phyloP scores from a whole-genome alignment of 2,329 filamentous ascomycete genomes.

The Colletotrichum echinochloae region DNA sequence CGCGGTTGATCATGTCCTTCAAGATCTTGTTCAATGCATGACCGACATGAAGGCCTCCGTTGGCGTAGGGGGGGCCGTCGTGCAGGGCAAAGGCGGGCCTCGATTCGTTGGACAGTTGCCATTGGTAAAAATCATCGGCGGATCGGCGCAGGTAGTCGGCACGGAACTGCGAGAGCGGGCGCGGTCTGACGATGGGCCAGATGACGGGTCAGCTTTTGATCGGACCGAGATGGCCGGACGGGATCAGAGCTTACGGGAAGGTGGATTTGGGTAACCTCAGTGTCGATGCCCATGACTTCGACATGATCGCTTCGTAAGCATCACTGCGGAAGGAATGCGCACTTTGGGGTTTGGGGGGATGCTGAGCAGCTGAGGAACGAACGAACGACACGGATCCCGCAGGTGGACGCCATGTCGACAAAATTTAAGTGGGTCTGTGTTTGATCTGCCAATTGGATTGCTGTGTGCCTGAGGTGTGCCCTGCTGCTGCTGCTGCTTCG shows the following conservation, averaged over 20 bases:
- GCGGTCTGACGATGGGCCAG: slow-evolving; percentile 55
- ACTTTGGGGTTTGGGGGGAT: not conserved
- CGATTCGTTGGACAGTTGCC: slow-evolving; percentile 75
- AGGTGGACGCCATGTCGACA: slow-evolving; percentile 9
- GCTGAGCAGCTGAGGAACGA: not conserved
- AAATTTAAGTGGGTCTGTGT: not conserved
- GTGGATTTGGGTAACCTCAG: slow-evolving; percentile 80
- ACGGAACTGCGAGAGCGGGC: slow-evolving; percentile 62
- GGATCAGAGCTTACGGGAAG: slow-evolving; percentile 69
- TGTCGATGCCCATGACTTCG: slow-evolving; percentile 78
- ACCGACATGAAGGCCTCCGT: slow-evolving; percentile 89
- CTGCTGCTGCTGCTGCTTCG: not conserved
- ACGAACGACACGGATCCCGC: not conserved
- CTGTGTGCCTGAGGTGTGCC: slow-evolving; percentile 15
- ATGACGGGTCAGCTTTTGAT: slow-evolving; percentile 33
- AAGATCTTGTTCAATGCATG: slow-evolving; percentile 97
- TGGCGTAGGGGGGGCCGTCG: slow-evolving; percentile 97
- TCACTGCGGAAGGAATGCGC: slow-evolving; percentile 23
- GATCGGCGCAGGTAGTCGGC: slow-evolving; percentile 77
- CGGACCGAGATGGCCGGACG: not conserved
- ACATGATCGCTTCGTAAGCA: slow-evolving; percentile 49
- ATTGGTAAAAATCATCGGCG: slow-evolving; percentile 88
- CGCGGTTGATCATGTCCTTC: slow-evolving; percentile 91
- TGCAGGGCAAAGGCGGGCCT: slow-evolving; percentile 82
- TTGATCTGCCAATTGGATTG: not conserved